phyloP scores from a whole-genome alignment of 2,329 filamentous ascomycete genomes.

The Calonectria fujianensis region DNA sequence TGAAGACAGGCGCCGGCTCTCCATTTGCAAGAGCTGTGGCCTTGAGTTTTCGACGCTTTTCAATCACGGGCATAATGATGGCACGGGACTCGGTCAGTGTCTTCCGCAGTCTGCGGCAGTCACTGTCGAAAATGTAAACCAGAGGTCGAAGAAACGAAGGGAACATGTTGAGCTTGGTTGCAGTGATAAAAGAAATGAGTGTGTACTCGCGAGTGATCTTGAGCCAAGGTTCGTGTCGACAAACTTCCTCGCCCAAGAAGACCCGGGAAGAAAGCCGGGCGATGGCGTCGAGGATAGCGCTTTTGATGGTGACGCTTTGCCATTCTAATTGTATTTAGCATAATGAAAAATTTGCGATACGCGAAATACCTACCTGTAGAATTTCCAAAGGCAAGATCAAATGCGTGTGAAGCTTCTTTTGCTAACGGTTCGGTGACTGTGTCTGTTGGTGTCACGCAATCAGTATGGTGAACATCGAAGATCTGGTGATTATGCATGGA shows the following conservation, averaged over 20 bases:
- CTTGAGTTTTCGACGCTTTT: not conserved
- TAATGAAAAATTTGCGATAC: not conserved
- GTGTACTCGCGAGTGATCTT: slow-evolving; percentile 14
- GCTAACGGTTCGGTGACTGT: slow-evolving; percentile 1
- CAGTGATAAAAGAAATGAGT: not conserved
- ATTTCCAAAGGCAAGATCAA: not conserved
- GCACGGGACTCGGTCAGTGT: not conserved
- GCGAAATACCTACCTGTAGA: not conserved
- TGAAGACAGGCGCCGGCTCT: not conserved
- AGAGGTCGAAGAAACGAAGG: not conserved
- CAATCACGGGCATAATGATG: not conserved
- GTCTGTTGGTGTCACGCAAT: not conserved
- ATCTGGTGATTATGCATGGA: not conserved
- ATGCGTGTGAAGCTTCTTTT: not conserved
- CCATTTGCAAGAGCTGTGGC: not conserved
- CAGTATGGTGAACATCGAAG: no score
- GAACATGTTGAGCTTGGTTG: not conserved
- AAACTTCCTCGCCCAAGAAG: not conserved
- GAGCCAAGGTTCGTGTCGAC: not conserved
- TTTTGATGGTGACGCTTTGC: not conserved
- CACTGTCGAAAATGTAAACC: not conserved
- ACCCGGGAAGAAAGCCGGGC: not conserved
- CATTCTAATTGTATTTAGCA: not conserved
- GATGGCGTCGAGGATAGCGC: not conserved
- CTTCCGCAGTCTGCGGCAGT: not conserved